phyloP scores from a whole-genome alignment of 371 early-diverging fungal species.

The Mucor piriformis region DNA sequence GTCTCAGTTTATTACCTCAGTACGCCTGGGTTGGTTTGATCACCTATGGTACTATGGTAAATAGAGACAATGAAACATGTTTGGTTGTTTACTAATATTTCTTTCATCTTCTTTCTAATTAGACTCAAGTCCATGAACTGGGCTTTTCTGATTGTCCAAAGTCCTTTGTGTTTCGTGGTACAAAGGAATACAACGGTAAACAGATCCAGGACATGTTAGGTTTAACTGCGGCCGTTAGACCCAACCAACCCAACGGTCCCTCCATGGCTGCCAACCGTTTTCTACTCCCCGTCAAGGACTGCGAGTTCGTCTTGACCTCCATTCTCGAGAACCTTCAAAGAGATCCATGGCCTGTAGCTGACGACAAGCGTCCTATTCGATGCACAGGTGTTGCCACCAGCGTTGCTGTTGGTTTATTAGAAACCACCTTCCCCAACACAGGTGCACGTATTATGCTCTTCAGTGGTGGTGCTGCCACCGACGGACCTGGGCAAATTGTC shows the following conservation, averaged over 20 bases:
- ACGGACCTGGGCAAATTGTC: constrained; percentile 98
- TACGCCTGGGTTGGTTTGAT: constrained; percentile 97
- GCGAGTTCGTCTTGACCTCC: constrained; percentile 93
- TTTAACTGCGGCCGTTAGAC: constrained; percentile 63
- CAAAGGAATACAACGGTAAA: constrained; percentile 94
- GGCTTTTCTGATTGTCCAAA: constrained; percentile 96
- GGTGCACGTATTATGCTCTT: constrained; percentile 98
- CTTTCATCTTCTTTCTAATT: not conserved
- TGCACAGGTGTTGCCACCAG: constrained; percentile 98
- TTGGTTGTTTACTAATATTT: not conserved
- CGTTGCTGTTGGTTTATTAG: constrained; percentile 95
- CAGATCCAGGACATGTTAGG: constrained; percentile 97
- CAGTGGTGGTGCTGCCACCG: constrained; percentile 97
- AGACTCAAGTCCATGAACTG: constrained; percentile 94
- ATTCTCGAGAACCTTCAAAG: constrained; percentile 95
- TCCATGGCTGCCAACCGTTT: constrained; percentile 72
- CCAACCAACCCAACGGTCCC: constrained; percentile 65
- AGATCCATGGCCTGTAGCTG: constrained; percentile 99
- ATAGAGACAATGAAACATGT: not conserved
- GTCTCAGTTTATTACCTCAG: constrained; percentile 90
- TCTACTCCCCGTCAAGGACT: constrained; percentile 89
- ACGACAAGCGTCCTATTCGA: constrained; percentile 92
- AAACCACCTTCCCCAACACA: constrained; percentile 91
- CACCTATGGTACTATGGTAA: constrained; percentile 99
- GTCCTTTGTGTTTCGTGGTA: constrained; percentile 97